Conservation (phyloP, 176 grass and related monocot genomes). For the Juncus inflexus region DNA sequence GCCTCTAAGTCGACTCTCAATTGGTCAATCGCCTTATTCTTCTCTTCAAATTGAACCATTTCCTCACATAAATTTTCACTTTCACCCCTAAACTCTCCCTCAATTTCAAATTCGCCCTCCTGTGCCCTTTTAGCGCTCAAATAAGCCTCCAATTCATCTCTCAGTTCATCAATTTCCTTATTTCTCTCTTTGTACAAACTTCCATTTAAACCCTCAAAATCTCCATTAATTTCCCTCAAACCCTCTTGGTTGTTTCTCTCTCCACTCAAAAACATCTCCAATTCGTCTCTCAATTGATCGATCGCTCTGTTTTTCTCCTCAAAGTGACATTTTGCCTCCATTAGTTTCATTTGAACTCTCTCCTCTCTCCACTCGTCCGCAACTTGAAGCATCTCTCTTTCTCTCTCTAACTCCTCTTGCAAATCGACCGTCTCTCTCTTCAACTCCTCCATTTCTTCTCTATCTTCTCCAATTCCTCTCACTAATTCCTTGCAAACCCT, state of each 20-base stretch:
- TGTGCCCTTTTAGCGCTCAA: constrained; percentile 20
- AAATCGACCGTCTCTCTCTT: constrained; percentile 37
- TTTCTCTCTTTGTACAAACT: not conserved
- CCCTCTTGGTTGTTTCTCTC: constrained; percentile 7
- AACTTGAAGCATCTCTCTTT: constrained; percentile 72
- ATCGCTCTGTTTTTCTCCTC: constrained; percentile 83
- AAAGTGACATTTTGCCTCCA: constrained; percentile 67
- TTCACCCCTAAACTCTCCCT: constrained; percentile 7
- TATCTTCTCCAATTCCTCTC: constrained; percentile 39
- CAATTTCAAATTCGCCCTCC: not conserved
- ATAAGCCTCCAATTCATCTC: not conserved
- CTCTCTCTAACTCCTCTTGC: constrained; percentile 56
- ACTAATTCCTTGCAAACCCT: constrained; percentile 58
- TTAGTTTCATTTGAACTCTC: constrained; percentile 81
- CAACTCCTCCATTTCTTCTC: constrained; percentile 44
- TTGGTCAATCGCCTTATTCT: constrained; percentile 21
- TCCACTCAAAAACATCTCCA: constrained; percentile 46
- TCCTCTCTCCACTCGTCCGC: constrained; percentile 84
- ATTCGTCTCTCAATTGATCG: constrained; percentile 56
- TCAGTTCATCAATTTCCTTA: not conserved
- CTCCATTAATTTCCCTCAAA: not conserved
- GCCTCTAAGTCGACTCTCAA: constrained; percentile 16
- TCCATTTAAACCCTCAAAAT: not conserved
- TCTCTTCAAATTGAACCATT: constrained; percentile 16
- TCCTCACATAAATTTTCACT: constrained; percentile 7